These are phyloP conservation scores for Corchorus olitorius DNA, from an alignment of 345 rosid genomes.

Conservation along the genomic window DNA sequence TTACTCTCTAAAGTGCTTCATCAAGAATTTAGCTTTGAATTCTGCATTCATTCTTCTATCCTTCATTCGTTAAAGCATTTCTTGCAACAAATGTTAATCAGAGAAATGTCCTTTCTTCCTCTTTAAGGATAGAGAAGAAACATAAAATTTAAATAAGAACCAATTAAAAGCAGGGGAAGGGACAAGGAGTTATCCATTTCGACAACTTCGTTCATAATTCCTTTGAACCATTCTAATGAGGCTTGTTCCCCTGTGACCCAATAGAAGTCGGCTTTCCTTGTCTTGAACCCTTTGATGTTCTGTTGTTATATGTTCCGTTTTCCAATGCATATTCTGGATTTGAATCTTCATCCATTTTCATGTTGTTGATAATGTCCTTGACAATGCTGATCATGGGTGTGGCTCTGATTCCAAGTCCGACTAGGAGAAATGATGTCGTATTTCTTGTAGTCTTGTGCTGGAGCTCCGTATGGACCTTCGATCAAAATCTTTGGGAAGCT, in stretches of 20 bases:
- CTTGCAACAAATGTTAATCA: too few relatives aligned
- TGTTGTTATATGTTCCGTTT: conserved; percentile 27
- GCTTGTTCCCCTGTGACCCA: conserved; percentile 96
- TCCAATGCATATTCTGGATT: conserved; percentile 12
- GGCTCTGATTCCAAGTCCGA: conserved; percentile 91
- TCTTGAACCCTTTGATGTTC: conserved; percentile 46
- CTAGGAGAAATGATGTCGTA: conserved; percentile 81
- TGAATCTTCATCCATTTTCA: conserved; percentile 33
- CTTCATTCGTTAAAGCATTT: too few relatives aligned
- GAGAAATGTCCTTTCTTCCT: too few relatives aligned
- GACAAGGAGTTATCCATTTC: conserved; percentile 47
- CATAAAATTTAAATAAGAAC: too few relatives aligned
- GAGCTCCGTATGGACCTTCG: conserved; percentile 92
- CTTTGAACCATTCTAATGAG: conserved; percentile 95
- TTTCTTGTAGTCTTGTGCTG: conserved; percentile 92
- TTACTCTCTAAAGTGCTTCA: too few relatives aligned
- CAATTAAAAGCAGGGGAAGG: too few relatives aligned
- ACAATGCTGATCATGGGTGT: conserved; percentile 93
- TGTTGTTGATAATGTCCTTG: conserved; percentile 89
- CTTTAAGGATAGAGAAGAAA: too few relatives aligned
- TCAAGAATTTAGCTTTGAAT: too few relatives aligned
- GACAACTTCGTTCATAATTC: conserved; percentile 86
- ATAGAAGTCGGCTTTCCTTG: conserved; percentile 80
- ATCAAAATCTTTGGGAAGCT: conserved; percentile 77
- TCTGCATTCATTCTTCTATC: too few relatives aligned